Base-by-base conservation (phyloP, 2,329 filamentous ascomycete species). In the Hirsutella rhossiliensis region DNA sequence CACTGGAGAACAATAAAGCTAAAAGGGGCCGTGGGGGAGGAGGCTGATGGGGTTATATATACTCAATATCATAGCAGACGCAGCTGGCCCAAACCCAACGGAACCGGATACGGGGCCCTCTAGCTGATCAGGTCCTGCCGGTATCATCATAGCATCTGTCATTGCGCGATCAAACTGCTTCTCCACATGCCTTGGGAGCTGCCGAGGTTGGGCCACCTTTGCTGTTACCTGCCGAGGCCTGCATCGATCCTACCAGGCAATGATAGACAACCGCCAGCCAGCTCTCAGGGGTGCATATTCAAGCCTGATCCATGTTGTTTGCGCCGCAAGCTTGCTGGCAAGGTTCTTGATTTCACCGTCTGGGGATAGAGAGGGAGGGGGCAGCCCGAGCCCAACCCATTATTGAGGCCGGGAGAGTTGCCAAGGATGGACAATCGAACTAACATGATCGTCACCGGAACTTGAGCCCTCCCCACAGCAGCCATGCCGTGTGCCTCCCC, bases 181-280 rank as follows among this genome's bases (percentile, higher is more conserved):
- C 27, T 30, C 41, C 41, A 42, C 41, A 42, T 42, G 41, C 32
- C 40, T 37, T 23, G 23, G 41, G 30, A 18, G 12, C 34, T 19
- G 18, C 41, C 41, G 41, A 42, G 41, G 41, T 30, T 42, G 32
- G 31, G 32, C 20, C 20, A 36, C 31, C 23, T 40, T n/a, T 18
- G 17, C 6, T 17, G 38, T 29, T 30, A 31, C 27, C 39, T 30
- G 39, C 34, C 34, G 34, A 37, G 34, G 34, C 15, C 18, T 37
- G 3, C 4, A 8, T 18, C 6, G 34, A 15, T 17, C 34, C 15
- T 8, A 37, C 4, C 15, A 17, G 5, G 34, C 34, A 37, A 36
- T 36, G 8, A 17, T 9, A 5, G 34, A 13, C 34, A 36, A 4
- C 8, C 13, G 15, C 34, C 34, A n/a, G 17, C 13, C 17, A 34